Conservation (phyloP, 2,329 filamentous ascomycete species). For the Podosphaera fusca region DNA sequence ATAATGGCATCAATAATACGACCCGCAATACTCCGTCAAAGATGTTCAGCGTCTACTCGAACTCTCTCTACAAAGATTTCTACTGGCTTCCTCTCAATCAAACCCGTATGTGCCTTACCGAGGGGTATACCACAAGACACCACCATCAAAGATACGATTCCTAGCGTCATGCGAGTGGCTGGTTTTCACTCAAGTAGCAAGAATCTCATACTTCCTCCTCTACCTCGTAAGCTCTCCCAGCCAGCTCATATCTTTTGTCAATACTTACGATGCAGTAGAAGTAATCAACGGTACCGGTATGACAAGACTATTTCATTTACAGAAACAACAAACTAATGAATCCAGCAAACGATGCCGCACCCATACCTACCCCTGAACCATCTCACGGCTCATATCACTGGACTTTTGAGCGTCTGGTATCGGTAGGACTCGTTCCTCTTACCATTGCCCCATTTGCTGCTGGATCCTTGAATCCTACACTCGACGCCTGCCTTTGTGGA, state of each 20-base stretch:
- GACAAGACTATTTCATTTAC: slow-evolving; percentile 6
- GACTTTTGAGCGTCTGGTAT: slow-evolving; percentile 78
- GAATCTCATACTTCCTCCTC: slow-evolving; percentile 55
- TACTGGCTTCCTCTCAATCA: slow-evolving; percentile 14
- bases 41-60: slow-evolving; percentile 21
- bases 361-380: slow-evolving; percentile 47
- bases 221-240: slow-evolving; percentile 45
- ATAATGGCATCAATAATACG: slow-evolving; percentile 29
- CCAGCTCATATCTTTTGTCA: neutral
- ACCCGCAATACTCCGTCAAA: slow-evolving; percentile 25
- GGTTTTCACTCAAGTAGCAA: slow-evolving; percentile 71
- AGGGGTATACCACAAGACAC: slow-evolving; percentile 10
- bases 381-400: slow-evolving; percentile 94
- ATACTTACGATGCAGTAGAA: slow-evolving; percentile 34
- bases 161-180: slow-evolving; percentile 30
- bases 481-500: slow-evolving; percentile 68
- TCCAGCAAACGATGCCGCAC: slow-evolving; percentile 66
- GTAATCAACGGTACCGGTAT: slow-evolving; percentile 52
- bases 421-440: slow-evolving; percentile 62
- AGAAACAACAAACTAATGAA: slow-evolving; percentile 8
- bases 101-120: slow-evolving; percentile 13
- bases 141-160: slow-evolving; percentile 20
- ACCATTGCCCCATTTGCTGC: slow-evolving; percentile 79
- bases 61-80: slow-evolving; percentile 20
- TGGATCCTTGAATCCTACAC: slow-evolving; percentile 69